Evolutionary conservation across 176 grass and related monocot genomes (phyloP).

Genomic region (Pharus latifolius): DNA sequence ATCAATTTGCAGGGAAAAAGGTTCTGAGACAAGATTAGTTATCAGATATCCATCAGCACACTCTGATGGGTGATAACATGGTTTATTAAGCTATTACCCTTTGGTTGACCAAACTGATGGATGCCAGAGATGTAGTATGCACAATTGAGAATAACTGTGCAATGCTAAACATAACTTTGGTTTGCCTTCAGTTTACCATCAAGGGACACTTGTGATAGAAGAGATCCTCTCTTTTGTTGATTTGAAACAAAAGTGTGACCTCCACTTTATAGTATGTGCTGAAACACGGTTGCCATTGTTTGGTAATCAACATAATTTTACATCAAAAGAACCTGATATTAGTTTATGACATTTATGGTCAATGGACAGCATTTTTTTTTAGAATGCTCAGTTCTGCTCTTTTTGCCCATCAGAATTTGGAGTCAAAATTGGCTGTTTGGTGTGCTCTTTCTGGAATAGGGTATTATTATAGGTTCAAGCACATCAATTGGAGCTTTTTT

Average conservation of each 20-base stretch:
- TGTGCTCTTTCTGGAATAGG: background rate
- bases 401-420: background rate
- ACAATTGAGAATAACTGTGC: background rate
- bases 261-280: background rate
- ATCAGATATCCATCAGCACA: too few relatives aligned
- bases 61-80: background rate
- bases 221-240: background rate
- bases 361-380: background rate
- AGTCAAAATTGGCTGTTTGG: background rate
- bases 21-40: background rate
- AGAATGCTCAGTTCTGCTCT: background rate
- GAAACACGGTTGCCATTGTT: background rate
- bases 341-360: background rate
- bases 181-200: background rate
- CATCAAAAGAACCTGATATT: background rate
- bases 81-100: background rate
- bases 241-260: background rate
- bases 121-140: background rate
- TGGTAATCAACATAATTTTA: background rate
- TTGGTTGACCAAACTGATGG: background rate
- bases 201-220: background rate
- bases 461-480: background rate
- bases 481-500: background rate
- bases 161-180: background rate
- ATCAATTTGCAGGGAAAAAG: background rate